Conservation (phyloP, 257 asterid genomes). For the Solanum sejunctum region DNA sequence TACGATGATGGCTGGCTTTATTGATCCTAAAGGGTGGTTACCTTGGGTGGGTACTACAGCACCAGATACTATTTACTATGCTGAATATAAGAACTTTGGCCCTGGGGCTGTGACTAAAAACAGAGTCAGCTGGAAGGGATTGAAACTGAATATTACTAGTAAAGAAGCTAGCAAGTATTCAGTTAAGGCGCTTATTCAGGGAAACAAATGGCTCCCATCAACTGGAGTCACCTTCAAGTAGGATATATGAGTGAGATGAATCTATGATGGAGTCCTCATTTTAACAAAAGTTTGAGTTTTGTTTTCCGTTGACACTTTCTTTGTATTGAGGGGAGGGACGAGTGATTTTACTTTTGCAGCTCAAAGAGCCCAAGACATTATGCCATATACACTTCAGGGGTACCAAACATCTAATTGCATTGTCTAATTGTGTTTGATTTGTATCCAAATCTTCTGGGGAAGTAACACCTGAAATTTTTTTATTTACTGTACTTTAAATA, state of each 20-base stretch:
- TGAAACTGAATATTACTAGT: conserved; percentile 4
- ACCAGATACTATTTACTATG: conserved; percentile 22
- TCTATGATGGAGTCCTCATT: not conserved
- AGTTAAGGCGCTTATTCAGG: conserved; percentile 7
- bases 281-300: not conserved
- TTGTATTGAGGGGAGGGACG: not conserved
- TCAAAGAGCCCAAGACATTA: not conserved
- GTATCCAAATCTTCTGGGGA: not conserved
- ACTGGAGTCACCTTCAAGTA: conserved; percentile 7
- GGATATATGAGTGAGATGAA: not conserved
- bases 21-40: conserved; percentile 26
- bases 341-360: not conserved
- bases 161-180: conserved; percentile 7
- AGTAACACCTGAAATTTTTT: not conserved
- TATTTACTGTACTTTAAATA: not conserved
- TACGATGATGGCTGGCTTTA: conserved; percentile 2
- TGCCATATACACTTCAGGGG: not conserved
- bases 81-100: conserved; percentile 13
- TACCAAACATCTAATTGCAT: not conserved
- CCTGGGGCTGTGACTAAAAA: conserved; percentile 8
- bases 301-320: not conserved
- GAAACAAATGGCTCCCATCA: conserved; percentile 17
- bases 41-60: conserved; percentile 11
- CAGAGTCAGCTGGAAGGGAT: conserved; percentile 19
- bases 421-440: not conserved